Base-by-base conservation (phyloP, 495 filamentous ascomycete species). In the Penicillium lagena region DNA sequence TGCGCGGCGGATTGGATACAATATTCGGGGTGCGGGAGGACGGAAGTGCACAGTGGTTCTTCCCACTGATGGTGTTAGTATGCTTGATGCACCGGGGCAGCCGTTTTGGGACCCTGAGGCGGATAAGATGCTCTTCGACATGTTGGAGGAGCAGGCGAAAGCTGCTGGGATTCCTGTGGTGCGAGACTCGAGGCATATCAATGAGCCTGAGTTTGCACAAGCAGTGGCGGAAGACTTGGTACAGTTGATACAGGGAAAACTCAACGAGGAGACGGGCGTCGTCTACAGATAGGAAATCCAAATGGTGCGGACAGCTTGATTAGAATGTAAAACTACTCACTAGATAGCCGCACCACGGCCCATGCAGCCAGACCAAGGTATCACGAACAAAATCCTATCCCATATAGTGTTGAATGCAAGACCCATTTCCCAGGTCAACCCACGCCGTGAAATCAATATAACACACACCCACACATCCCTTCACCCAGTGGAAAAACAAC, bases 41-140 rank as follows among this genome's bases (percentile, higher is more conserved):
- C 22, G 22, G 22, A 22, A 22, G 22, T 22, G 22, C 22, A 22
- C 22, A 6, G 22, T 87, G 0, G 68, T 80, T 53, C 49, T 87
- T 27, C 83, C 83, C 0, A 59, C 51, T 13, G 75, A 73, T 7
- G 81, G 77, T 0, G 44, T 79, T 0, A 76, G 73, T 56, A 58
- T 64, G 56, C 46, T 78, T 39, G 56, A 60, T 35, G 59, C 50
- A 5, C 56, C 62, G 1, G 64, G 60, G 0, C 63, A 60, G 7
- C 50, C 59, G 4, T 78, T 72, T 52, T 57, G 62, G 40, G 66
- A 77, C 53, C 43, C 55, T 0, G 60, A 66, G 37, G 73, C 70
- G 1, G 76, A 78, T 59, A 54, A 53, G 17, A 62, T 52, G 10
- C 44, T 79, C 40, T 80, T 79, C 40, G 44, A 47, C 3, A 56